Conservation (phyloP, 805 yeast species). For the Lachancea waltii region DNA sequence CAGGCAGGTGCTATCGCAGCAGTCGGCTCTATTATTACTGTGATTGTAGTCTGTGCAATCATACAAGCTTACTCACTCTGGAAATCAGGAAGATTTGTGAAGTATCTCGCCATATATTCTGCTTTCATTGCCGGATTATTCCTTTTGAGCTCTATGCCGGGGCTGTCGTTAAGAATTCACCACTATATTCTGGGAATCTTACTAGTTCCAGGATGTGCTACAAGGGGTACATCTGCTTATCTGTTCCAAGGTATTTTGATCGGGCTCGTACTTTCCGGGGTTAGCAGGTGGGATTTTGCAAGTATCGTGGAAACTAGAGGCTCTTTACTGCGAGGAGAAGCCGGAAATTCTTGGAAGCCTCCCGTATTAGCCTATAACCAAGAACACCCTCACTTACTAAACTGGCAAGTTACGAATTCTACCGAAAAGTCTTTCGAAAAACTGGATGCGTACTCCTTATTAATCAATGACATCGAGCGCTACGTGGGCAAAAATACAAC, state of each 20-base stretch:
- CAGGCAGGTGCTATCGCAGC: slow-evolving; percentile 76
- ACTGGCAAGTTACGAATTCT: slow-evolving; percentile 25
- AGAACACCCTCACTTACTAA: slow-evolving; percentile 16
- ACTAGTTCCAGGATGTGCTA: slow-evolving; percentile 77
- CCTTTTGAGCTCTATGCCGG: slow-evolving; percentile 47
- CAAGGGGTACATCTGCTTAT: slow-evolving; percentile 62
- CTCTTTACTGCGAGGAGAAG: slow-evolving; percentile 67
- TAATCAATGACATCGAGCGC: slow-evolving; percentile 75
- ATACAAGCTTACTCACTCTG: slow-evolving; percentile 76
- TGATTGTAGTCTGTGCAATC: slow-evolving; percentile 49
- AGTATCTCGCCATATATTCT: slow-evolving; percentile 51
- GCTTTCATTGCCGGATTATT: slow-evolving; percentile 39
- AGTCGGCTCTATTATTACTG: slow-evolving; percentile 42
- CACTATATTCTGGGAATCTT: slow-evolving; percentile 77
- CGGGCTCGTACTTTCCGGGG: slow-evolving; percentile 78
- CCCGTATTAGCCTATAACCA: slow-evolving; percentile 37
- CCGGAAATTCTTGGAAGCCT: slow-evolving; percentile 45
- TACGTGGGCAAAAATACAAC: slow-evolving; percentile 50
- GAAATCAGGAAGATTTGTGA: slow-evolving; percentile 64
- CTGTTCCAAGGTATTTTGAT: slow-evolving; percentile 77
- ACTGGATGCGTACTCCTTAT: slow-evolving; percentile 51
- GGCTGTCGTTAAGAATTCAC: slow-evolving; percentile 68
- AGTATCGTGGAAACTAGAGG: slow-evolving; percentile 74
- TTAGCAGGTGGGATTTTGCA: slow-evolving; percentile 90
- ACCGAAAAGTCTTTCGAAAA: slow-evolving; percentile 9